These are phyloP conservation scores for Magnusiomyces magnusii DNA, from an alignment of 1,139 yeast species.

Conservation along the genomic window DNA sequence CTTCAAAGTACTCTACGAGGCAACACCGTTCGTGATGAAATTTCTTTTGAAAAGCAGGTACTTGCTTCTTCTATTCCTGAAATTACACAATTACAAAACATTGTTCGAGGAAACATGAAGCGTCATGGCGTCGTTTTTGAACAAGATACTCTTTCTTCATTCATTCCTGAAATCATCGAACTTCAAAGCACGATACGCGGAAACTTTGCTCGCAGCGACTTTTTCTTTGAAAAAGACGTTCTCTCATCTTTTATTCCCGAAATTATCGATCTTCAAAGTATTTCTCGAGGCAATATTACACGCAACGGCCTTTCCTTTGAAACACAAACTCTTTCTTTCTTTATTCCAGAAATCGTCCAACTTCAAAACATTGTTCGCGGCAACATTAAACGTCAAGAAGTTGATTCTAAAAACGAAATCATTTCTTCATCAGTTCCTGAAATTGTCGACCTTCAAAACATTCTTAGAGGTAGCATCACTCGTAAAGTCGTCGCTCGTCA, in stretches of 20 bases:
- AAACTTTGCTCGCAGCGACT: conserved; percentile 24
- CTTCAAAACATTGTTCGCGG: conserved; percentile 45
- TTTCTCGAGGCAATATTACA: conserved; percentile 55
- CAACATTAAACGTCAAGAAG: conserved; percentile 46
- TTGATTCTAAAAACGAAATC: background rate
- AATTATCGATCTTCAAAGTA: conserved; percentile 23
- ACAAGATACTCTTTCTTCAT: conserved; percentile 5
- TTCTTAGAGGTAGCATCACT: conserved; percentile 31
- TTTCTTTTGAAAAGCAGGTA: conserved; percentile 16
- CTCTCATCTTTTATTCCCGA: conserved; percentile 15
- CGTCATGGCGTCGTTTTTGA: conserved; percentile 34
- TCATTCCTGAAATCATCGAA: conserved; percentile 24
- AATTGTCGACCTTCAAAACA: conserved; percentile 37
- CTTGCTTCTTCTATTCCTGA: conserved; percentile 15
- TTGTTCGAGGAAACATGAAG: conserved; percentile 55
- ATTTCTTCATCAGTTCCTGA: conserved; percentile 8
- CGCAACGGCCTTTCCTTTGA: conserved; percentile 34
- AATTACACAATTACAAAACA: conserved; percentile 22
- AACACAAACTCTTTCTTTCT: conserved; percentile 18
- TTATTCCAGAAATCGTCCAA: conserved; percentile 11
- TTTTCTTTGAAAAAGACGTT: conserved; percentile 16
- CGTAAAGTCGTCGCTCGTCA: conserved; percentile 20
- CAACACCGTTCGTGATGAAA: conserved; percentile 45
- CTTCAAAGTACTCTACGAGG: conserved; percentile 45
- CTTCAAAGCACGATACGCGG: conserved; percentile 38